Percentiles rank a stretch among this genome's conserved stretches.
Evolutionary conservation across 306 rosid genomes (phyloP).

Genomic region (Gleditsia sinensis): DNA sequence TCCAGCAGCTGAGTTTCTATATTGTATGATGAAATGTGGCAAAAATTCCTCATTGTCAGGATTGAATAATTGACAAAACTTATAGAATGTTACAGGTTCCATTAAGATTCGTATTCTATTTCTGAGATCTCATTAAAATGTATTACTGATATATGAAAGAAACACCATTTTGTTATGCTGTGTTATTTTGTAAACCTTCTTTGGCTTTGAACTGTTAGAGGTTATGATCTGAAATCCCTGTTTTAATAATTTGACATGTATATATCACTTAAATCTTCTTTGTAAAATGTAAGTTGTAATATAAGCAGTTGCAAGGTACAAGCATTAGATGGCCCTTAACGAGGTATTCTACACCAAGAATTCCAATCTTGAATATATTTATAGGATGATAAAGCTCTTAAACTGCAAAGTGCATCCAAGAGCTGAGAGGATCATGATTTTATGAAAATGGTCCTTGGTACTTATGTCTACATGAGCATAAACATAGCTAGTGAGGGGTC

Average conservation of each 20-base stretch:
- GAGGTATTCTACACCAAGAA: neutral
- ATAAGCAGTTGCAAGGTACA: neutral
- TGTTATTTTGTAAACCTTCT: neutral
- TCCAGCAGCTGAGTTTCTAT: neutral
- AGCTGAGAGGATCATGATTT: constrained; percentile 4
- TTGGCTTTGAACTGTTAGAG: neutral
- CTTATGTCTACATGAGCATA: neutral
- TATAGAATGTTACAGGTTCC: neutral
- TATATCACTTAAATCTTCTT: neutral
- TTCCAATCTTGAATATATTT: neutral
- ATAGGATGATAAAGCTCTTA: neutral
- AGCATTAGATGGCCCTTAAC: neutral
- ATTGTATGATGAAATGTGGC: neutral
- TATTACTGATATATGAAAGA: neutral
- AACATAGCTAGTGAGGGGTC: neutral
- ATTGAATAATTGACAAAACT: neutral
- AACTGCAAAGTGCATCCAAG: neutral
- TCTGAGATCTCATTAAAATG: neutral
- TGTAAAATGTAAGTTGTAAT: no score
- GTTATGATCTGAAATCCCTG: neutral
- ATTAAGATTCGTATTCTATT: neutral
- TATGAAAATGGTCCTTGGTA: neutral
- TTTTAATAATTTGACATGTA: neutral
- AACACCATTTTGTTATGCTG: neutral
- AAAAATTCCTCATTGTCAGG: neutral